A percentile compares a stretch with the other conserved stretches of the same genome.
Evolutionary conservation across 371 early-diverging fungal species (phyloP).

Genomic region (Globomyces sp.): DNA sequence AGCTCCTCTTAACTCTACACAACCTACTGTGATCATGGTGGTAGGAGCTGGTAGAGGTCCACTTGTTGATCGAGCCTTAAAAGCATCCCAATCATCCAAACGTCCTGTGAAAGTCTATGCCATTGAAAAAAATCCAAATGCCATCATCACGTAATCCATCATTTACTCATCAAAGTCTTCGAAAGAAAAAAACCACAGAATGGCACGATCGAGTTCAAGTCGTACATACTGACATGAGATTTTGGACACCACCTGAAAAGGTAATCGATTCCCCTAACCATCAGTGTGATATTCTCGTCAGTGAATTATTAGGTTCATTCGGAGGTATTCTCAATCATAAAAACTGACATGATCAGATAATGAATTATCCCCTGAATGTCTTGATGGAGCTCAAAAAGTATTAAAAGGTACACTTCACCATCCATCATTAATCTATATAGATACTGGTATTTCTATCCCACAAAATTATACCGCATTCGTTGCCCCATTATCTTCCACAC

Average conservation of each 20-base stretch:
- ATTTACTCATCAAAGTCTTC: conserved; percentile 52
- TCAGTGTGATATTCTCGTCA: conserved; percentile 79
- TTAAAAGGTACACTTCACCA: conserved; percentile 58
- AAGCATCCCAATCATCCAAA: conserved; percentile 68
- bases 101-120: conserved; percentile 73
- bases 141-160: conserved; percentile 73
- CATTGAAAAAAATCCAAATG: conserved; percentile 94
- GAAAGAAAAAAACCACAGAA: conserved; percentile 64
- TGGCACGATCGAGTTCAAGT: conserved; percentile 84
- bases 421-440: conserved; percentile 8
- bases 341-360: conserved; percentile 59
- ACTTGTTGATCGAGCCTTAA: conserved; percentile 72
- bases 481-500: conserved; percentile 83
- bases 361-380: conserved; percentile 95
- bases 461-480: conserved; percentile 75
- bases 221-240: conserved; percentile 88
- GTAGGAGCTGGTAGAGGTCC: conserved; percentile 51
- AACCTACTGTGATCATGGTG: conserved; percentile 35
- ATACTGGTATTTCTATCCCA: conserved; percentile 90
- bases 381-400: conserved; percentile 86
- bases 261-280: too few relatives aligned
- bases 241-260: conserved; percentile 73
- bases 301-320: conserved; percentile 91
- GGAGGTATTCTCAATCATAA: conserved; percentile 46
- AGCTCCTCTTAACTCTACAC: background rate